Evolutionary conservation across 139 green algal genomes (phyloP), one percentile per base, ranked within the genome.

Genomic region (Chlorella sp.): DNA sequence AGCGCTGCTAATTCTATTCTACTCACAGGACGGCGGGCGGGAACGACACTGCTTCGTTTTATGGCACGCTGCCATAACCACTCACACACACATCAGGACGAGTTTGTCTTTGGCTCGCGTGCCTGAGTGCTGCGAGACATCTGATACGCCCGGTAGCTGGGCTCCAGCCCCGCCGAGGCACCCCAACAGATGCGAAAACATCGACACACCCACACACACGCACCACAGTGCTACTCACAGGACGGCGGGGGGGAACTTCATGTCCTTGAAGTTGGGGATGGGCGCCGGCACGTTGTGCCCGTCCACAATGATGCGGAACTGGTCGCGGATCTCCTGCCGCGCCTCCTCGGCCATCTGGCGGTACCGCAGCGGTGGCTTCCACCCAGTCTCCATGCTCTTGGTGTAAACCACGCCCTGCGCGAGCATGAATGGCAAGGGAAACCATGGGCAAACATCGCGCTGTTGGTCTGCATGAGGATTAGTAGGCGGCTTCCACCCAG

Each of bases 401-500:
- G 83, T 88, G 82, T 97, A 98, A 61, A 74, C 73, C 5, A 92
- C 78, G 62, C 82, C 88, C 82, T 92, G 80, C 27, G 49, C n/a
- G n/a, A n/a, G n/a, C n/a, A n/a, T n/a, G n/a, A n/a, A n/a, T n/a
- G n/a, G n/a, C n/a, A n/a, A n/a, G n/a, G n/a, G n/a, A n/a, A n/a
- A n/a, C n/a, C n/a, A n/a, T n/a, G n/a, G n/a, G n/a, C n/a, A n/a
- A n/a, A n/a, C n/a, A n/a, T n/a, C n/a, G n/a, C n/a, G n/a, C n/a
- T n/a, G n/a, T n/a, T n/a, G n/a, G n/a, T n/a, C n/a, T n/a, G n/a
- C n/a, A n/a, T n/a, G n/a, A n/a, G n/a, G n/a, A n/a, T n/a, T n/a
- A n/a, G n/a, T n/a, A n/a, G 93, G 93, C 33, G 94, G 91, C 78
- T 94, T 95, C 94, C 94, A 99, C 23, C 94, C 94, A 3, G 94